Evolutionary conservation across 2,329 filamentous ascomycete genomes (phyloP).

Genomic region (Ophiostoma sp.): DNA sequence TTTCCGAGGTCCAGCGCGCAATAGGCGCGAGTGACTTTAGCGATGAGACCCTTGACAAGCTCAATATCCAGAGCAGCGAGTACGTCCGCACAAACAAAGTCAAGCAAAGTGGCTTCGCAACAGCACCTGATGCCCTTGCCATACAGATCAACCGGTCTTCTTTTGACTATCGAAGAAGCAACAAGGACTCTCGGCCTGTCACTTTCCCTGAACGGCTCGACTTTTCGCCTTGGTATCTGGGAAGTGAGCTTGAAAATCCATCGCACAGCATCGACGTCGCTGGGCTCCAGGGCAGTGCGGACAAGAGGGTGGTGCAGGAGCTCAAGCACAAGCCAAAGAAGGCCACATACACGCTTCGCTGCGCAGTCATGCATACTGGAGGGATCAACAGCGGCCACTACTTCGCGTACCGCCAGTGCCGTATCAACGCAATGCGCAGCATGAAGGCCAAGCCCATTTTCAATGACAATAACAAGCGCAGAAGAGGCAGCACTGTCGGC

Average conservation of each 20-base stretch:
- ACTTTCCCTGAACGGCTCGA: conserved; percentile 71
- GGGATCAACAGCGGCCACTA: background rate
- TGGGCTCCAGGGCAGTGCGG: background rate
- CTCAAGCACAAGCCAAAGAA: background rate
- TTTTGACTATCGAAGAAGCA: conserved; percentile 60
- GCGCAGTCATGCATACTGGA: background rate
- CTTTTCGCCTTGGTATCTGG: conserved; percentile 77
- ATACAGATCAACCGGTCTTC: conserved; percentile 89
- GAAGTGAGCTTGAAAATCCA: conserved; percentile 33
- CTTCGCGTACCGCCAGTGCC: background rate
- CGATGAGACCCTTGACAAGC: conserved; percentile 33
- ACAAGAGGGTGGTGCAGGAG: background rate
- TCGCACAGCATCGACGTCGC: background rate
- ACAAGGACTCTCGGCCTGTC: conserved; percentile 29
- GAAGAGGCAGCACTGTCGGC: no score
- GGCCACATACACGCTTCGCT: background rate
- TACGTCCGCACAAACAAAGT: conserved; percentile 67
- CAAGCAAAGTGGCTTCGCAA: conserved; percentile 78
- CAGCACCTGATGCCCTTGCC: conserved; percentile 72
- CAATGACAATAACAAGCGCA: background rate
- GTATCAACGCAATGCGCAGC: background rate
- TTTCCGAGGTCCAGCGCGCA: background rate
- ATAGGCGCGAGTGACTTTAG: background rate
- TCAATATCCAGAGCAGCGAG: conserved; percentile 65
- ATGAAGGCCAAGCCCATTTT: background rate